Evolutionary conservation across 108 stramenopile species (phyloP).

Genomic region (Fragilaria crotonensis): DNA sequence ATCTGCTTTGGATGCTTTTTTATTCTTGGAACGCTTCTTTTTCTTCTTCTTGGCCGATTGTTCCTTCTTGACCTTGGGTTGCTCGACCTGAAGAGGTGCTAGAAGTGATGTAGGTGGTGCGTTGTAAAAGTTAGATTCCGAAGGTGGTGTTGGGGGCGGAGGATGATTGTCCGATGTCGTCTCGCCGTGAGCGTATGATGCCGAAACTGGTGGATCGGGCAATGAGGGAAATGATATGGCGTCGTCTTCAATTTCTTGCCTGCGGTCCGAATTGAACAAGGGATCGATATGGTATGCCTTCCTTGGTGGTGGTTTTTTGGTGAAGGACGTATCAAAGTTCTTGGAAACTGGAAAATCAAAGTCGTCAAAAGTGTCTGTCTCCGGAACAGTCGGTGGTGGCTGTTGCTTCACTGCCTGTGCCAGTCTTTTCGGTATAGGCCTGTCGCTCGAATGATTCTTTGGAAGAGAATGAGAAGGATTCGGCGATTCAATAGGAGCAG

Average conservation of each 20-base stretch:
- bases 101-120: no score
- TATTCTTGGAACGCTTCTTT: no score
- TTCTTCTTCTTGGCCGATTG: no score
- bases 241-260: neutral
- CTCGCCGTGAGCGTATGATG: no score
- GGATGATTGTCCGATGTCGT: no score
- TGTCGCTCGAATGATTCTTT: neutral
- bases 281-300: no score
- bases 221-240: neutral
- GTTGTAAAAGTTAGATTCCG: no score
- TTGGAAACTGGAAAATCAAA: neutral
- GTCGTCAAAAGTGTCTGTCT: neutral
- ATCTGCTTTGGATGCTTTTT: no score
- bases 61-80: no score
- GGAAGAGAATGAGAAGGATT: neutral
- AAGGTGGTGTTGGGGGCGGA: no score
- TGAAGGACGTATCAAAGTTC: neutral
- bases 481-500: neutral
- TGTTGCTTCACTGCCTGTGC: neutral
- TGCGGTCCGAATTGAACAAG: no score
- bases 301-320: neutral
- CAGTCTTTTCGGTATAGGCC: neutral
- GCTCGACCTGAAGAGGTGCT: no score
- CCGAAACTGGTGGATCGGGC: neutral
- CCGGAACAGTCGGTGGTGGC: neutral